Evolutionary conservation across 2,329 filamentous ascomycete species (phyloP).

Genomic region (Cladosporium sp.): DNA sequence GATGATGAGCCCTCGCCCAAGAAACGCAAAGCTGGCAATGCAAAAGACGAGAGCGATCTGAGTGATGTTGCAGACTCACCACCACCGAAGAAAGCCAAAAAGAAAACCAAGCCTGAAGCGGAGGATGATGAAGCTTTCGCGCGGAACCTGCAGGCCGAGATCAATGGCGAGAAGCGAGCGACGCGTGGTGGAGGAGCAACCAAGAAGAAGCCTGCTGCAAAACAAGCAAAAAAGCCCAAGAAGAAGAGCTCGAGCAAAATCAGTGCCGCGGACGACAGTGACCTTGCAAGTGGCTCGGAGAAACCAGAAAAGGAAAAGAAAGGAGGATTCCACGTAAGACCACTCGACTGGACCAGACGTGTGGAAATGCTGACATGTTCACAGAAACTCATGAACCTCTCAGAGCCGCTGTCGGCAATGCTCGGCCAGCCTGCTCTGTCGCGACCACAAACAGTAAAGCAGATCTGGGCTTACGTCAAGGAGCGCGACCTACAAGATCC

Average conservation of each 20-base stretch:
- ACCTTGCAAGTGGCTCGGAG: slow-evolving; percentile 60
- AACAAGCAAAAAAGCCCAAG: slow-evolving; percentile 69
- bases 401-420: slow-evolving; percentile 66
- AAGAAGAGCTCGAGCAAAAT: slow-evolving; percentile 74
- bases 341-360: neutral
- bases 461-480: slow-evolving; percentile 95
- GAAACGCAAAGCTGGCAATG: slow-evolving; percentile 42
- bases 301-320: slow-evolving; percentile 68
- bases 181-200: slow-evolving; percentile 71
- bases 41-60: slow-evolving; percentile 38
- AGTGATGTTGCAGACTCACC: slow-evolving; percentile 43
- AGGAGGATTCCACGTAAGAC: slow-evolving; percentile 79
- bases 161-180: slow-evolving; percentile 73
- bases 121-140: slow-evolving; percentile 84
- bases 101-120: slow-evolving; percentile 62
- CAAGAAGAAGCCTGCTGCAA: slow-evolving; percentile 54
- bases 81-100: slow-evolving; percentile 56
- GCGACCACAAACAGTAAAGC: slow-evolving; percentile 92
- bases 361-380: neutral
- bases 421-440: slow-evolving; percentile 78
- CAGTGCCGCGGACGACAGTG: slow-evolving; percentile 76
- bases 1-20: slow-evolving; percentile 36
- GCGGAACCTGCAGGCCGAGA: slow-evolving; percentile 85
- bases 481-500: slow-evolving; percentile 85
- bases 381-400: slow-evolving; percentile 73